Evolutionary conservation across 106 monocot genomes (phyloP), one percentile per base, ranked within the genome.

Genomic region (Dioscorea zingiberensis): DNA sequence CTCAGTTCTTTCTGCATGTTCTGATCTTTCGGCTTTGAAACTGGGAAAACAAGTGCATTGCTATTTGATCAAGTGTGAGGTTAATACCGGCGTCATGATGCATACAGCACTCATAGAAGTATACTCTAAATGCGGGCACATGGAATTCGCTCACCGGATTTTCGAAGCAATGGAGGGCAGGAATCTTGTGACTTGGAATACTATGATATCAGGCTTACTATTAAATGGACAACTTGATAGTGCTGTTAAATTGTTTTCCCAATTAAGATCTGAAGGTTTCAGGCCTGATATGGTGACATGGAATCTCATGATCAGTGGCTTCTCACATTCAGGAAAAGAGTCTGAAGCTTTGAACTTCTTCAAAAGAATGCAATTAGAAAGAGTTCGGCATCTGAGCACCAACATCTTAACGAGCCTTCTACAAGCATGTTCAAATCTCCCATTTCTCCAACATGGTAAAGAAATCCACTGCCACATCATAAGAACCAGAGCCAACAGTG

Each of bases 171-270:
- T 83, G 55, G 26, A 56, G 0, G 27, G 71, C 5, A 83, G 54
- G 74, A 74, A 70, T 55, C 5, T 78, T 60, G 27, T 78, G 16
- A 70, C 70, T 18, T 83, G 78, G 78, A 83, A 83, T 62, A 14
- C 83, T 13, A 70, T 78, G 64, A 74, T 83, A 16, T 74, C 78
- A 14, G 77, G 83, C 2, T 62, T 78, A 21, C 13, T 78, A 25
- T 56, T n/a, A 13, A 59, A 78, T 46, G 78, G 66, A 38, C 51
- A 13, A 16, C 22, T 53, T 10, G 57, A 67, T 30, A 15, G 1
- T 62, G 73, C 78, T 30, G 9, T 53, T 16, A 44, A 62, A 25
- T 66, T 74, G n/a, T 70, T 83, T 30, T 22, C 47, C 10, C 51
- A 44, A 44, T 21, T 83, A 32, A 69, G 59, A 46, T 18, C 17